Conservation (phyloP, 768 basidiomycete genomes). For the Filobasidium floriforme region DNA sequence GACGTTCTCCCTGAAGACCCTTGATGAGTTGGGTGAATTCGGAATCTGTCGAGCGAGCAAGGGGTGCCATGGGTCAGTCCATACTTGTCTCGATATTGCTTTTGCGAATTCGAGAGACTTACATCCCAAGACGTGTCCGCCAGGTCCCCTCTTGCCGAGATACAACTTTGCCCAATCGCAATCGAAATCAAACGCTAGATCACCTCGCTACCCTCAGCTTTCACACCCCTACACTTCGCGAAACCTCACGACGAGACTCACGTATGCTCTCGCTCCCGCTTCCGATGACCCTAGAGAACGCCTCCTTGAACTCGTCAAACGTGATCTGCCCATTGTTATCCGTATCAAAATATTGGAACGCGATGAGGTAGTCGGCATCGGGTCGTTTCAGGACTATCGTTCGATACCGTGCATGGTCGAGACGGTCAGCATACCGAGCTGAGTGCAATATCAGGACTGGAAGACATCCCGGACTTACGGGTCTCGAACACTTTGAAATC, state of each 20-base stretch:
- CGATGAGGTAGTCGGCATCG: slow-evolving; percentile 95
- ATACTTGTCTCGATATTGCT: too few relatives aligned
- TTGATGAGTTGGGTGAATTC: slow-evolving; percentile 95
- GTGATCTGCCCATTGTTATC: slow-evolving; percentile 87
- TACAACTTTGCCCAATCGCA: slow-evolving; percentile 96
- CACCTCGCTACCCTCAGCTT: background rate
- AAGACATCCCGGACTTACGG: slow-evolving; percentile 28
- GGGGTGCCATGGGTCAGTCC: background rate
- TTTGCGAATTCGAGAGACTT: too few relatives aligned
- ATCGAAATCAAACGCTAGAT: slow-evolving; percentile 75
- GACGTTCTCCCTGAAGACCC: slow-evolving; percentile 90
- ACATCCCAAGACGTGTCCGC: slow-evolving; percentile 86
- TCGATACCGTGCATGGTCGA: background rate
- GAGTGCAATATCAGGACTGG: background rate
- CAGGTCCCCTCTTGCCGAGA: slow-evolving; percentile 76
- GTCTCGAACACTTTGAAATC: slow-evolving; percentile 96
- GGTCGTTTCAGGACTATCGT: slow-evolving; percentile 65
- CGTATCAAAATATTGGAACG: slow-evolving; percentile 91
- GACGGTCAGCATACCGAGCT: background rate
- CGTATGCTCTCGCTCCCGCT: slow-evolving; percentile 58
- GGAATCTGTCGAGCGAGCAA: slow-evolving; percentile 55
- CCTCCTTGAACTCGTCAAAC: slow-evolving; percentile 89
- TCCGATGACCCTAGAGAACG: slow-evolving; percentile 72
- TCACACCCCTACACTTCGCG: background rate
- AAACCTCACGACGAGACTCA: background rate